A percentile compares a stretch with the other conserved stretches of the same genome.
These are phyloP conservation scores for Xylaria curta DNA, from an alignment of 495 filamentous ascomycete genomes.

Conservation along the genomic window DNA sequence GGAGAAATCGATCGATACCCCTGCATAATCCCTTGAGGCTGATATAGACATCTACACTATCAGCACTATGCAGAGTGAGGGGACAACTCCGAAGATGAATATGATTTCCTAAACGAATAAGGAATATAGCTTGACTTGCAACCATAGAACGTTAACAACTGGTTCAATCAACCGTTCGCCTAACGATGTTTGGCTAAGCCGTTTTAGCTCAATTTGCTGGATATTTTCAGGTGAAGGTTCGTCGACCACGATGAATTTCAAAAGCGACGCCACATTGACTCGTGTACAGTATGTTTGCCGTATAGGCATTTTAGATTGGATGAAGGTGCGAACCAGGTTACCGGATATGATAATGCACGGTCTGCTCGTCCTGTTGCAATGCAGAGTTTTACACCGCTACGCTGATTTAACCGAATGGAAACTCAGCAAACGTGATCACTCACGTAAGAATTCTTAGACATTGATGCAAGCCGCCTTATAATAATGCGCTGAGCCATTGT, in stretches of 20 bases:
- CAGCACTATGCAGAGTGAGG: constrained; percentile 2
- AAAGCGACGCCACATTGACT: not conserved
- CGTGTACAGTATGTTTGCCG: not conserved
- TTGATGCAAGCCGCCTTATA: not conserved
- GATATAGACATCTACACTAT: constrained; percentile 25
- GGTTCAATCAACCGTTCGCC: not conserved
- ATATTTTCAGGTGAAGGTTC: not conserved
- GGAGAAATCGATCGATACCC: not conserved
- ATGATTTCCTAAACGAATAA: not conserved
- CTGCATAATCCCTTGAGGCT: constrained; percentile 28
- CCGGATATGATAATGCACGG: not conserved
- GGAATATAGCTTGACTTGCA: too few relatives aligned
- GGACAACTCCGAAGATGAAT: not conserved
- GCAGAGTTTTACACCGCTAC: not conserved
- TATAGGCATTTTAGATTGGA: not conserved
- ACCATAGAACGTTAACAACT: too few relatives aligned
- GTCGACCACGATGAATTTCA: not conserved
- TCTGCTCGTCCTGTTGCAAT: not conserved
- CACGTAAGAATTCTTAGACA: not conserved
- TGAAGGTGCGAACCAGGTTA: constrained; percentile 11
- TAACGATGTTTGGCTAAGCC: not conserved
- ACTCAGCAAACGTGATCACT: not conserved
- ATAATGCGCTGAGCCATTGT: not conserved
- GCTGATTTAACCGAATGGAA: not conserved
- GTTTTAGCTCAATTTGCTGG: too few relatives aligned